These are phyloP conservation scores for Calonectria henricotiae DNA, from an alignment of 2,329 filamentous ascomycete genomes.

Conservation along the genomic window DNA sequence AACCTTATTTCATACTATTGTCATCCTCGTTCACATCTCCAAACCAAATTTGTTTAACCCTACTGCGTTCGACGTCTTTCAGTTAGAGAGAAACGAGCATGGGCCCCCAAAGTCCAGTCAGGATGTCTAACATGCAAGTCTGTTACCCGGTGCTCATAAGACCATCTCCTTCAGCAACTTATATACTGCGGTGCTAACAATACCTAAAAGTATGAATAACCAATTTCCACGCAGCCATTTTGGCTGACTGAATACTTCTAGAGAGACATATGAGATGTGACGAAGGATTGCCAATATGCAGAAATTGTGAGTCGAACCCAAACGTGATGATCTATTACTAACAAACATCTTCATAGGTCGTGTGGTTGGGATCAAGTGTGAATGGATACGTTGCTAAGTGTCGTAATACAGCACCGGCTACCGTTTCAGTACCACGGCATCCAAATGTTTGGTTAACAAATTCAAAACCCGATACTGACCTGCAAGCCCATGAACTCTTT, in stretches of 20 bases:
- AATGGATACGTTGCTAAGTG: neutral
- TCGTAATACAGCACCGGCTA: neutral
- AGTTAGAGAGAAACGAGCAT: neutral
- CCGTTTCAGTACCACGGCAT: neutral
- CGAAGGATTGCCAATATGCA: neutral
- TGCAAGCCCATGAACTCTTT: neutral
- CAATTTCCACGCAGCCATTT: neutral
- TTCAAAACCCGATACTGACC: neutral
- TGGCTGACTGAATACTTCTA: neutral
- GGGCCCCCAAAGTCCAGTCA: neutral
- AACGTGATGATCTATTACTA: neutral
- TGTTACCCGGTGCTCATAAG: neutral
- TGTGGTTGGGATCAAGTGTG: neutral
- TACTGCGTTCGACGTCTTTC: too few relatives aligned
- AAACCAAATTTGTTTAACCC: too few relatives aligned
- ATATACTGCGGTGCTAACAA: neutral
- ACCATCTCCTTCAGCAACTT: neutral
- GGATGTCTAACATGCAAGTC: neutral
- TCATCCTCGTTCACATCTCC: too few relatives aligned
- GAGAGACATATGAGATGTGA: neutral
- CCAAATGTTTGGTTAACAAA: neutral
- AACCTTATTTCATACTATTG: too few relatives aligned
- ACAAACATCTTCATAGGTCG: neutral
- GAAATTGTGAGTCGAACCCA: neutral
- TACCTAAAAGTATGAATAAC: neutral